Evolutionary conservation across 1,139 yeast genomes (phyloP).

Genomic region (Magnusiomyces sp.): DNA sequence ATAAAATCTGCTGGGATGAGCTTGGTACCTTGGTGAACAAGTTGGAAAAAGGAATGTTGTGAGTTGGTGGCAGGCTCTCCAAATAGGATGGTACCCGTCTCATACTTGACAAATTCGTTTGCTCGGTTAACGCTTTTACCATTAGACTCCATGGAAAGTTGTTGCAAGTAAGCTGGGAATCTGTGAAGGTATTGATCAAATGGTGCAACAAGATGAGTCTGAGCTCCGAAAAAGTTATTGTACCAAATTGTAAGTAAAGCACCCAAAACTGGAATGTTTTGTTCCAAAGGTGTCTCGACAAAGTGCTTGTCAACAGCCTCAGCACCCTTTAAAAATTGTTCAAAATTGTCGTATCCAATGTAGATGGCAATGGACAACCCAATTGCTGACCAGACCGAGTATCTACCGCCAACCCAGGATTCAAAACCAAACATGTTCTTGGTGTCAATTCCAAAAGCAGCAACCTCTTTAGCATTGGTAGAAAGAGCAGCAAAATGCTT

Average conservation of each 20-base stretch:
- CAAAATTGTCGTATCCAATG: slow-evolving; percentile 92
- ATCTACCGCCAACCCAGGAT: slow-evolving; percentile 98
- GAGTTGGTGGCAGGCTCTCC: slow-evolving; percentile 99
- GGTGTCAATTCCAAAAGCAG: slow-evolving; percentile 92
- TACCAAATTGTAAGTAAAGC: slow-evolving; percentile 95
- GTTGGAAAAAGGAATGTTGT: slow-evolving; percentile 98
- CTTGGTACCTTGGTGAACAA: slow-evolving; percentile 98
- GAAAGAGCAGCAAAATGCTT: slow-evolving; percentile 96
- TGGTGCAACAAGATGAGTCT: slow-evolving; percentile 96
- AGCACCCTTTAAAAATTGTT: slow-evolving; percentile 88
- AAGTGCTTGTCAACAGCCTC: slow-evolving; percentile 95
- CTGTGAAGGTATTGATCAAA: slow-evolving; percentile 97
- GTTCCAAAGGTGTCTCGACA: slow-evolving; percentile 69
- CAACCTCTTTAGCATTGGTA: slow-evolving; percentile 84
- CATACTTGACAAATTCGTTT: slow-evolving; percentile 82
- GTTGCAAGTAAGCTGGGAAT: slow-evolving; percentile 98
- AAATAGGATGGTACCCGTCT: slow-evolving; percentile 89
- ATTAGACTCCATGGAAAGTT: slow-evolving; percentile 96
- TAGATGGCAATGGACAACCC: slow-evolving; percentile 92
- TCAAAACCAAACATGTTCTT: slow-evolving; percentile 98
- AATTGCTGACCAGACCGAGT: slow-evolving; percentile 98
- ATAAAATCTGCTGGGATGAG: slow-evolving; percentile 94
- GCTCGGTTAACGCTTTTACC: slow-evolving; percentile 96
- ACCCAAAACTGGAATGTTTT: slow-evolving; percentile 88
- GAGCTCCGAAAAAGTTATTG: slow-evolving; percentile 95